Evolutionary conservation across 495 filamentous ascomycete genomes (phyloP).

Genomic region (Penicillium antarcticum): DNA sequence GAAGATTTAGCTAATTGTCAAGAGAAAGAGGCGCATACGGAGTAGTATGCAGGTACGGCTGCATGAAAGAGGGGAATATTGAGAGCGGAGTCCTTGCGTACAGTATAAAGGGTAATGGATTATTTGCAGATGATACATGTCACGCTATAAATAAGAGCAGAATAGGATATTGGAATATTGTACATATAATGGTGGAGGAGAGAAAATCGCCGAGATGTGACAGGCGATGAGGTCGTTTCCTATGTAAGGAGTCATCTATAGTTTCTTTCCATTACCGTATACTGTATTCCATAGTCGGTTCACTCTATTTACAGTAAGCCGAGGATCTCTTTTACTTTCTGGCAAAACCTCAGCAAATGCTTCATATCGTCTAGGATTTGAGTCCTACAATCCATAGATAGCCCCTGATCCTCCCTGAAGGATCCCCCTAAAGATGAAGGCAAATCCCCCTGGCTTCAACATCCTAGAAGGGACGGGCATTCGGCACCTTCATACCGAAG

Average conservation of each 20-base stretch:
- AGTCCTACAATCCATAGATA: background rate
- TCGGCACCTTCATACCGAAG: background rate
- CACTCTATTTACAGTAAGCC: no score
- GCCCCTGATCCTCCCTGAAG: no score
- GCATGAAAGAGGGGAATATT: background rate
- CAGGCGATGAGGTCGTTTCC: constrained; percentile 1
- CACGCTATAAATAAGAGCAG: constrained; percentile 8
- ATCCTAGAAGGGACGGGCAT: background rate
- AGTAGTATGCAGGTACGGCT: background rate
- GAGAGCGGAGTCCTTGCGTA: constrained; percentile 5
- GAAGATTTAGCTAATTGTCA: background rate
- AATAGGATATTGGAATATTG: constrained; percentile 6
- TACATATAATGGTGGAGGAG: background rate
- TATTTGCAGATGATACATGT: background rate
- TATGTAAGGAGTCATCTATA: constrained; percentile 13
- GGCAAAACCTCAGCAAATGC: background rate
- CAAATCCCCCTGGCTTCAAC: no score
- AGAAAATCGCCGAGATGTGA: constrained; percentile 14
- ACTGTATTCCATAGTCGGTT: no score
- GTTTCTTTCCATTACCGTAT: no score
- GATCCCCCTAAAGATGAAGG: no score
- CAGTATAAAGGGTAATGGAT: background rate
- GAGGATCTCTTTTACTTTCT: background rate
- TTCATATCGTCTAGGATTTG: background rate
- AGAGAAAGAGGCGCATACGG: background rate